Conservation (phyloP, 2,329 filamentous ascomycete genomes). For the Elsinoe perseae region DNA sequence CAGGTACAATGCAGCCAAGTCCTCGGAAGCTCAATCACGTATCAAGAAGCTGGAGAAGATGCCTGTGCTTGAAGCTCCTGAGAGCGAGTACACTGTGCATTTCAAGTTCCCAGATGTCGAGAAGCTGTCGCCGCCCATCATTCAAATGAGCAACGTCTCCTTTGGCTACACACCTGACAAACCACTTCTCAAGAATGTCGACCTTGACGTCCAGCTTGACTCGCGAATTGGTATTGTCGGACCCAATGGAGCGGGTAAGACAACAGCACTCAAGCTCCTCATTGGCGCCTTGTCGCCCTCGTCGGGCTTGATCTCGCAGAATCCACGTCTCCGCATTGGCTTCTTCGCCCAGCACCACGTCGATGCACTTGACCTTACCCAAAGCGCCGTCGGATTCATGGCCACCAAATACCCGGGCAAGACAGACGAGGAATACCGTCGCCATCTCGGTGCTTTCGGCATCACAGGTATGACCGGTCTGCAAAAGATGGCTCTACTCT, state of each 20-base stretch:
- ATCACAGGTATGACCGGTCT: constrained; percentile 91
- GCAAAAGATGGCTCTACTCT: constrained; percentile 89
- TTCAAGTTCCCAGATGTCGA: constrained; percentile 98
- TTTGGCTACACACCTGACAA: constrained; percentile 83
- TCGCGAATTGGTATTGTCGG: constrained; percentile 99
- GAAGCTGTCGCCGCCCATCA: constrained; percentile 93
- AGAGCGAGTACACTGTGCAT: constrained; percentile 89
- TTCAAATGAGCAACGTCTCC: constrained; percentile 87
- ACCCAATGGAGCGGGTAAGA: constrained; percentile 97
- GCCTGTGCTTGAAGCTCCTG: constrained; percentile 82
- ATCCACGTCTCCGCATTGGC: constrained; percentile 81
- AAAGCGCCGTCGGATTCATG: constrained; percentile 93
- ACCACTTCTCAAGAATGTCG: constrained; percentile 73
- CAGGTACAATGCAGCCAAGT: constrained; percentile 97
- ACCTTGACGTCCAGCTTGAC: constrained; percentile 94
- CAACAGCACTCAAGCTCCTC: constrained; percentile 94
- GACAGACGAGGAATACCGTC: constrained; percentile 92
- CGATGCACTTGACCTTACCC: constrained; percentile 83
- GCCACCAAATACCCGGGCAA: constrained; percentile 81
- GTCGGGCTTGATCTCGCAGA: constrained; percentile 74
- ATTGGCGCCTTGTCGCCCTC: constrained; percentile 74
- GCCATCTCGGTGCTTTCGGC: constrained; percentile 79
- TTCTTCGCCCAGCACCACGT: constrained; percentile 99
- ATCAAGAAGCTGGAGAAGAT: constrained; percentile 99
- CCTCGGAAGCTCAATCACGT: constrained; percentile 92